Evolutionary conservation across 139 green algal species (phyloP), one percentile per base, ranked within the genome.

Genomic region (Mesotaenium endlicherianum): DNA sequence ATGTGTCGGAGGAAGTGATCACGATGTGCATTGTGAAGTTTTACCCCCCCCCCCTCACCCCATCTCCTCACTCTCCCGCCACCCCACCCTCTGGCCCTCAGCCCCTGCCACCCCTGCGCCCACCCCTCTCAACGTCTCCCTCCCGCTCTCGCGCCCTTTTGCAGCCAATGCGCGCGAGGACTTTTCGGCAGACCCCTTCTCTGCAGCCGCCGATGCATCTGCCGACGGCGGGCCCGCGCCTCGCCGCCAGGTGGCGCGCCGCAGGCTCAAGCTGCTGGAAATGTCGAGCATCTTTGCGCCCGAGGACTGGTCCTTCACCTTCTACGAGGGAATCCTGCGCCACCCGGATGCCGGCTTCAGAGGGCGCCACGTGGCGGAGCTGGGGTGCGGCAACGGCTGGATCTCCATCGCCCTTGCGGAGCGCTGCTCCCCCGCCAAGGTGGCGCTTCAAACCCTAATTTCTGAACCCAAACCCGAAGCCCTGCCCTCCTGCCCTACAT

Each of bases 331-430:
- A 17, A 47, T 87, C 36, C 39, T 40, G 0, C 70, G 82, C 40
- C 42, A 64, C 49, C 71, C 71, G 2, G 71, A 83, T 2, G n/a
- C 50, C 38, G 69, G 49, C 11, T 87, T 87, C 53, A 38, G 41
- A 0, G 72, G 45, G 0, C 34, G 82, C 0, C 50, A 87, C 11
- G 75, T 87, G 6, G 40, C 31, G 14, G 82, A 87, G 55, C 82
- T 87, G 38, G 82, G 82, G 0, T 83, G 71, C 64, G 82, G 82
- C 44, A 87, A 87, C 38, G 82, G 82, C 49, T 87, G 82, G 82
- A 43, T 87, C 67, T 70, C 50, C 41, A 75, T 87, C 20, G 82
- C 82, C 3, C 43, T 87, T 16, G 82, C 82, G 0, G 43, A 77
- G 42, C 45, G 71, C 26, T 83, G n/a, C 30, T 55, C 26, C 30